Conservation (phyloP, 345 rosid species). For the Populus pruinosa region DNA sequence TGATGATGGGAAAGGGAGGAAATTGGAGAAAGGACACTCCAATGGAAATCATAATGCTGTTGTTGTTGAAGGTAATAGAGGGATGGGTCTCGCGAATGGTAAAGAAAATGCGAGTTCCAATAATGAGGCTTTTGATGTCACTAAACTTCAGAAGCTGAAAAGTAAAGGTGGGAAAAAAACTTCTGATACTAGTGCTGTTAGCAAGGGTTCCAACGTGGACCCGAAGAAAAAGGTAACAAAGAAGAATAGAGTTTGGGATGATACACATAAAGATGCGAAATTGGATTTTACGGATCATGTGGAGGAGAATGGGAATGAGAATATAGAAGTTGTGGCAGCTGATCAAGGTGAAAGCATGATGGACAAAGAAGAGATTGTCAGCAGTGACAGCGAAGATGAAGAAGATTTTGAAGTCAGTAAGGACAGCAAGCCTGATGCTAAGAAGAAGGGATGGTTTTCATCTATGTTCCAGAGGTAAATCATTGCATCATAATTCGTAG, state of each 20-base stretch:
- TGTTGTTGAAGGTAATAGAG: conserved; percentile 41
- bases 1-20: conserved; percentile 35
- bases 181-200: conserved; percentile 56
- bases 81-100: conserved; percentile 51
- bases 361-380: conserved; percentile 85
- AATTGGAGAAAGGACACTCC: conserved; percentile 64
- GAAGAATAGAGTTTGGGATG: conserved; percentile 95
- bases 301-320: conserved; percentile 50
- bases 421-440: conserved; percentile 62
- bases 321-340: conserved; percentile 61
- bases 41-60: conserved; percentile 43
- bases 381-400: conserved; percentile 89
- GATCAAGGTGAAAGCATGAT: conserved; percentile 97
- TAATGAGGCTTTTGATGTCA: conserved; percentile 75
- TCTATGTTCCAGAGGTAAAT: conserved; percentile 90
- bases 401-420: conserved; percentile 55
- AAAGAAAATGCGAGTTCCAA: conserved; percentile 77
- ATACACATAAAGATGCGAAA: conserved; percentile 62
- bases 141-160: conserved; percentile 81
- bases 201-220: conserved; percentile 67
- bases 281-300: conserved; percentile 81
- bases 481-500: neutral
- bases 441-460: conserved; percentile 95
- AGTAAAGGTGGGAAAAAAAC: conserved; percentile 87
- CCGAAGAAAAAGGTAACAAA: conserved; percentile 73